Conservation (phyloP, 2,329 filamentous ascomycete genomes). For the Phoma sp. region DNA sequence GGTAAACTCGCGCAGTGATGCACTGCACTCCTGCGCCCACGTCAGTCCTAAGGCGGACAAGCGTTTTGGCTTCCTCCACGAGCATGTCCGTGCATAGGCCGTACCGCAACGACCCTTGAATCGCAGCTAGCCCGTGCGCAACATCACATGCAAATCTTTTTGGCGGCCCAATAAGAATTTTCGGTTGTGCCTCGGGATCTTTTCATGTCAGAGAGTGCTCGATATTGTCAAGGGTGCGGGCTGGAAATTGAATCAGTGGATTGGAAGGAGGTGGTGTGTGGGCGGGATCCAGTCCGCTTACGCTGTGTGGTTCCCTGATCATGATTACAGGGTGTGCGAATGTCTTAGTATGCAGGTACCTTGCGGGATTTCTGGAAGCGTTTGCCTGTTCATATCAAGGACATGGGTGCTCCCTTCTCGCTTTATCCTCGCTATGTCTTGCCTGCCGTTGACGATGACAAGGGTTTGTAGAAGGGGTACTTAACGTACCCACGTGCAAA, state of each 20-base stretch:
- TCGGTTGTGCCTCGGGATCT: slow-evolving; percentile 10
- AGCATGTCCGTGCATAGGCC: slow-evolving; percentile 2
- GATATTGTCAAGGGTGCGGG: slow-evolving; percentile 7
- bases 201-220: slow-evolving; percentile 8
- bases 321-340: slow-evolving; percentile 6
- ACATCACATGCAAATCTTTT: slow-evolving; percentile 18
- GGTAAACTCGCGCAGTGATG: background rate
- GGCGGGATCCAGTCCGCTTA: slow-evolving; percentile 3
- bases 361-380: background rate
- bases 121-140: background rate
- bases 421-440: background rate
- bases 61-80: background rate
- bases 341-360: slow-evolving; percentile 12
- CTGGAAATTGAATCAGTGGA: slow-evolving; percentile 8
- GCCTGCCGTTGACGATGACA: slow-evolving; percentile 2
- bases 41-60: slow-evolving; percentile 1
- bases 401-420: slow-evolving; percentile 3
- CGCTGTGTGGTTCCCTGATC: slow-evolving; percentile 1
- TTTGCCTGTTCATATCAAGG: background rate
- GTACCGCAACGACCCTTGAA: slow-evolving; percentile 4
- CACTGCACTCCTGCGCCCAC: slow-evolving; percentile 8
- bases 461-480: background rate
- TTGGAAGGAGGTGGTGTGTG: slow-evolving; percentile 7
- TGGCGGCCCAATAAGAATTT: background rate
- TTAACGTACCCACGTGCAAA: slow-evolving; percentile 11